phyloP scores from a whole-genome alignment of 805 yeast genomes.

The Cyberlindnera sargentensis region DNA sequence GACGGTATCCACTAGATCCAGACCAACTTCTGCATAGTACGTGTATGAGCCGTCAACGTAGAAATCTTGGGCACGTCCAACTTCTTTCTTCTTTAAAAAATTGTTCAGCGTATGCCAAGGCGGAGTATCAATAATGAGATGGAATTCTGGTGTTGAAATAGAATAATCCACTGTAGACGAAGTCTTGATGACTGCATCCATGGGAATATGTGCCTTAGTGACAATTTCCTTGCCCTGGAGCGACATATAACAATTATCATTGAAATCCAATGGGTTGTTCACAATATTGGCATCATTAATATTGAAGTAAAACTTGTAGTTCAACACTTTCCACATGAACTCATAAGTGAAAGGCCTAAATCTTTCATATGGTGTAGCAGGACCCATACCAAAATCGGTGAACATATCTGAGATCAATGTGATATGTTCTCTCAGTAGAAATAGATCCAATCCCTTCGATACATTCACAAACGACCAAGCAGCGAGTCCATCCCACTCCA shows the following conservation, averaged over 20 bases:
- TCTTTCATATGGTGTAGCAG: slow-evolving; percentile 61
- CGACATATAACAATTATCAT: slow-evolving; percentile 70
- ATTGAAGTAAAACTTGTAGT: slow-evolving; percentile 60
- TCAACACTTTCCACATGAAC: slow-evolving; percentile 52
- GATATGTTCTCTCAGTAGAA: slow-evolving; percentile 76
- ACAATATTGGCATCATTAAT: slow-evolving; percentile 85
- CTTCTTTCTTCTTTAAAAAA: slow-evolving; percentile 52
- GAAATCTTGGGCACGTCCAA: slow-evolving; percentile 66
- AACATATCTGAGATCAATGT: slow-evolving; percentile 64
- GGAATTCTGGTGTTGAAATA: slow-evolving; percentile 50
- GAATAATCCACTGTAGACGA: slow-evolving; percentile 45
- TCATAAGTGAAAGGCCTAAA: slow-evolving; percentile 67
- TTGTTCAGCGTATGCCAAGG: slow-evolving; percentile 86
- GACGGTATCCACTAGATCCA: slow-evolving; percentile 64
- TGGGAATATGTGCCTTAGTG: slow-evolving; percentile 48
- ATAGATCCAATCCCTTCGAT: slow-evolving; percentile 49
- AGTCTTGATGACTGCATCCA: slow-evolving; percentile 44
- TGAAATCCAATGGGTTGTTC: slow-evolving; percentile 79
- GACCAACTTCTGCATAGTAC: slow-evolving; percentile 48
- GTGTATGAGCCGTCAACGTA: slow-evolving; percentile 59
- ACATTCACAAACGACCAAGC: slow-evolving; percentile 55
- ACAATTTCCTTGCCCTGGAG: slow-evolving; percentile 56
- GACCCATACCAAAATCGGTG: slow-evolving; percentile 72
- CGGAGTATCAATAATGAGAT: slow-evolving; percentile 67
- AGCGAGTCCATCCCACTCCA: slow-evolving; percentile 76